phyloP scores from a whole-genome alignment of 768 basidiomycete genomes.

The Mrakia gelida region DNA sequence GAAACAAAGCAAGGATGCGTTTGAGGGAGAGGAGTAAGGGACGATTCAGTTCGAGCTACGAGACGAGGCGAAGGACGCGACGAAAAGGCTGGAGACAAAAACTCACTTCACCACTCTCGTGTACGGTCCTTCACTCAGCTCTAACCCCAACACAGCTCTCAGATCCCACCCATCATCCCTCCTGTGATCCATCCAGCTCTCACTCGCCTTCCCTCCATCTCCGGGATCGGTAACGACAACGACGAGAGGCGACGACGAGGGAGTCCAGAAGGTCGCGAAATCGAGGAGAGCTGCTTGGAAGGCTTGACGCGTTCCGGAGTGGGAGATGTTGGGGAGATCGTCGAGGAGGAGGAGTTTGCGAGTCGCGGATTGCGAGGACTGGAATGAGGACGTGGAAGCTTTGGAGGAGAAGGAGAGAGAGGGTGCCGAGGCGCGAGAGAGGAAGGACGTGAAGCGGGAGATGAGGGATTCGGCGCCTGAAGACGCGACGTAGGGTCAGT shows the following conservation, averaged over 20 bases:
- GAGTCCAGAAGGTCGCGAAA: slow-evolving; percentile 49
- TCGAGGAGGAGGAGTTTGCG: slow-evolving; percentile 66
- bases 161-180: slow-evolving; percentile 59
- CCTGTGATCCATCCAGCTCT: slow-evolving; percentile 52
- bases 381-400: slow-evolving; percentile 53
- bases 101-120: slow-evolving; percentile 75
- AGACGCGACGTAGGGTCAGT: slow-evolving; percentile 17
- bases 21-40: no score
- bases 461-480: slow-evolving; percentile 47
- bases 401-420: slow-evolving; percentile 48
- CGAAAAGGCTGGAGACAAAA: not conserved
- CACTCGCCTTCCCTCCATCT: slow-evolving; percentile 60
- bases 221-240: slow-evolving; percentile 81
- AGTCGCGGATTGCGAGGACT: slow-evolving; percentile 37
- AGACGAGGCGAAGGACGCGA: not conserved
- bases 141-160: slow-evolving; percentile 64
- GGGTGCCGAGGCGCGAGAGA: slow-evolving; percentile 51
- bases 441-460: slow-evolving; percentile 69
- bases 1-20: not conserved
- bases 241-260: slow-evolving; percentile 59
- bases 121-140: slow-evolving; percentile 64
- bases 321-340: slow-evolving; percentile 85
- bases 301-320: slow-evolving; percentile 59
- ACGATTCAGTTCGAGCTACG: not conserved
- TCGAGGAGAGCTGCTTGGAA: slow-evolving; percentile 68